Evolutionary conservation across 1,284 basidiomycete species (phyloP).

Genomic region (Ganoderma sinense): DNA sequence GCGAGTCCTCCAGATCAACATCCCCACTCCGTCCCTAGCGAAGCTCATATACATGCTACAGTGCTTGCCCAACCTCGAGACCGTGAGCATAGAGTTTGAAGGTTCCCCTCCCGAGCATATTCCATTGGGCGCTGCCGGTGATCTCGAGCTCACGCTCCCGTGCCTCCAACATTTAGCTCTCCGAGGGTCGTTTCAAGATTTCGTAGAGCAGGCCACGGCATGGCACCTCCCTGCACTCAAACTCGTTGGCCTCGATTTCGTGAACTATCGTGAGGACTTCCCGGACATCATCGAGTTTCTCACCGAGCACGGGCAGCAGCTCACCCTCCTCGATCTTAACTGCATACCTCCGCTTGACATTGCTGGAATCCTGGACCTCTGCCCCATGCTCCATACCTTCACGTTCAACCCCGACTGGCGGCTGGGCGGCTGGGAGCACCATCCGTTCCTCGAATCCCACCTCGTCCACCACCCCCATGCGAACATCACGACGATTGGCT

Average conservation of each 20-base stretch:
- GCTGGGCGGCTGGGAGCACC: conserved; percentile 40
- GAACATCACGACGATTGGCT: conserved; percentile 65
- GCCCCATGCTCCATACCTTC: conserved; percentile 65
- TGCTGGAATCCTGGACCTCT: conserved; percentile 63
- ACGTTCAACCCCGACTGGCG: conserved; percentile 79
- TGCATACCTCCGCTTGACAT: conserved; percentile 62
- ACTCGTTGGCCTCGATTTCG: conserved; percentile 62
- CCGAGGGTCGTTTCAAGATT: conserved; percentile 63
- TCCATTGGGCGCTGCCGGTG: conserved; percentile 63
- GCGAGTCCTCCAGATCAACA: conserved; percentile 64
- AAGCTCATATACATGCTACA: conserved; percentile 75
- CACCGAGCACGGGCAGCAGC: conserved; percentile 56
- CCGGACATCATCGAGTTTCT: conserved; percentile 70
- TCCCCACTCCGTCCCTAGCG: conserved; percentile 59
- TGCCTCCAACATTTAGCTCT: conserved; percentile 67
- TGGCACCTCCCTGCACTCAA: conserved; percentile 70
- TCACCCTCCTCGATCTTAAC: conserved; percentile 71
- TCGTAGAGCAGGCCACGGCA: conserved; percentile 69
- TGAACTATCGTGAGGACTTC: conserved; percentile 51
- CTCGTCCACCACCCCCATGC: conserved; percentile 61
- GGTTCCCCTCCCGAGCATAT: conserved; percentile 37
- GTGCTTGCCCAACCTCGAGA: conserved; percentile 59
- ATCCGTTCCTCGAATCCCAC: conserved; percentile 40
- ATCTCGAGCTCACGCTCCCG: conserved; percentile 62
- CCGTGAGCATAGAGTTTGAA: conserved; percentile 62